phyloP scores from a whole-genome alignment of 305 asterid genomes.

The Fraxinus greggii region DNA sequence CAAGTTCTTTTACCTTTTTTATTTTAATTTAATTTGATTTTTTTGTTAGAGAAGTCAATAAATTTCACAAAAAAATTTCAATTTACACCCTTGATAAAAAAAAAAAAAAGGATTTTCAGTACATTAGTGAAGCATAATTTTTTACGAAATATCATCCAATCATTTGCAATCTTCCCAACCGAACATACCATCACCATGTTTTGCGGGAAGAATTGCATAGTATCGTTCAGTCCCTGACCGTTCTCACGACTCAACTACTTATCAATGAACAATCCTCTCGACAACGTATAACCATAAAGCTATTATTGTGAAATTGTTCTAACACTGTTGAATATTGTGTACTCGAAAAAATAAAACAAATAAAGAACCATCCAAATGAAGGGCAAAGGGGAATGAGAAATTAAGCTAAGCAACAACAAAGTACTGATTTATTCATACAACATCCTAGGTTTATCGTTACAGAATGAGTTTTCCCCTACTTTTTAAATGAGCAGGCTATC shows the following conservation, averaged over 20 bases:
- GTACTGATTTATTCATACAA: slow-evolving; percentile 28
- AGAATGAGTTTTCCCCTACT: slow-evolving; percentile 27
- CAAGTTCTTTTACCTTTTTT: too few relatives aligned
- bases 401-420: background rate
- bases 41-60: too few relatives aligned
- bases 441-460: slow-evolving; percentile 35
- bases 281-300: background rate
- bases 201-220: background rate
- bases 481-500: slow-evolving; percentile 7
- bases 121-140: background rate
- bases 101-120: background rate
- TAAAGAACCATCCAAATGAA: background rate
- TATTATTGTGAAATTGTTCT: background rate
- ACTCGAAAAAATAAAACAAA: background rate
- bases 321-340: background rate
- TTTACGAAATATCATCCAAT: background rate
- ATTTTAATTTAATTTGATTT: too few relatives aligned
- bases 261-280: background rate
- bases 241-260: background rate
- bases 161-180: background rate
- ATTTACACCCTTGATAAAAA: background rate
- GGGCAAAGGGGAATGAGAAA: background rate
- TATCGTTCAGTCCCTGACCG: background rate
- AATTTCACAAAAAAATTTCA: too few relatives aligned
- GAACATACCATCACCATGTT: background rate